Base-by-base conservation (phyloP, 371 early-diverging fungal species). In the Synchytrium microbalum region DNA sequence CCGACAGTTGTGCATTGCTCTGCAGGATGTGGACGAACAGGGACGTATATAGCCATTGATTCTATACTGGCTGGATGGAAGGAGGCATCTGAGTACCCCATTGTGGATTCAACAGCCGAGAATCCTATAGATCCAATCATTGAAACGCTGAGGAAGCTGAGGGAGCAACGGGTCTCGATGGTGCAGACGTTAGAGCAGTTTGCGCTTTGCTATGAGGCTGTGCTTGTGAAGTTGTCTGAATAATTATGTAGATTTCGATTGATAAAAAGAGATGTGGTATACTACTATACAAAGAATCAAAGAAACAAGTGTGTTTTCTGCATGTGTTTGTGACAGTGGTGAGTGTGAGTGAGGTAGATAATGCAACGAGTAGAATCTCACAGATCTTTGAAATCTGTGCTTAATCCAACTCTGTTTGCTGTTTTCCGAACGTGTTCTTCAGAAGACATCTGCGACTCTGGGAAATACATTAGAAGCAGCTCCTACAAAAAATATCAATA, bases 21-120 rank as follows among this genome's bases (percentile, higher is more conserved):
- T 27, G 99, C 99, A n/a, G 99, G 99, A 0, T 92, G 95, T 62
- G 99, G 98, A 5, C 82, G 99, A 58, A 92, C 98, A 0, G 99
- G 98, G 1, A 90, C 93, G 0, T 94, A 95, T 69, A 90, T 93
- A 67, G 80, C 86, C 13, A 84, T 93, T 54, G 93, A 93, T 72
- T 77, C 88, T 8, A 81, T 88, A 0, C 68, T 86, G 19, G 60
- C 66, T 25, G 23, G 8, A 26, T 56, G 56, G 29, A 56, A 56
- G 29, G 24, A 24, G 56, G 24, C 13, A 33, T 61, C 68, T 3
- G 62, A 58, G 52, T 2, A 32, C 54, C 46, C 24, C 54, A 24
- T 63, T 64, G 8, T 5, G 13, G 8, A 62, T 64, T 8, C 67
- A 67, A 38, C 63, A 63, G 19, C 71, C 69, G 28, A 25, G 57